Evolutionary conservation across 2,329 filamentous ascomycete species (phyloP).

Genomic region (Boeremia lycopersici): DNA sequence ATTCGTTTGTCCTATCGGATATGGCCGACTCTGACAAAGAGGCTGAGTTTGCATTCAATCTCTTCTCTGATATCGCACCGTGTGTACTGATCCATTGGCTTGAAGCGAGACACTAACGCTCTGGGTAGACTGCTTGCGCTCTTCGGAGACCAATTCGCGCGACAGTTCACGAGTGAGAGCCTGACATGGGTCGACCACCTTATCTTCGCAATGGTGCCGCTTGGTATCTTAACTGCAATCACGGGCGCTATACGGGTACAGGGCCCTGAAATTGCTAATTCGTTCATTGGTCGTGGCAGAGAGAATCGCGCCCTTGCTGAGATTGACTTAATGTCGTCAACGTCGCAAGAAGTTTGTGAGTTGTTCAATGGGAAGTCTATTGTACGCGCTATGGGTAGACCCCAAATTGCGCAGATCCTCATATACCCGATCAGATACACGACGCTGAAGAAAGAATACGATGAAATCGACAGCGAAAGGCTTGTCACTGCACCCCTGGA

Average conservation of each 20-base stretch:
- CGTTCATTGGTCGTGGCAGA: conserved; percentile 50
- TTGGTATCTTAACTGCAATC: conserved; percentile 52
- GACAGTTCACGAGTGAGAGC: conserved; percentile 41
- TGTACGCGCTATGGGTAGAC: background rate
- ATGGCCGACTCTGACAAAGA: background rate
- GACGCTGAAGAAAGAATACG: background rate
- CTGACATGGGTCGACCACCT: conserved; percentile 34
- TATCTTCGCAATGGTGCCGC: conserved; percentile 45
- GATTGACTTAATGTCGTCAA: conserved; percentile 51
- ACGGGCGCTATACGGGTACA: conserved; percentile 39
- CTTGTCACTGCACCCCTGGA: too few relatives aligned
- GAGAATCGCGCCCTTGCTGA: conserved; percentile 46
- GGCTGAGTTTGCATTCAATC: background rate
- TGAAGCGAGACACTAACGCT: background rate
- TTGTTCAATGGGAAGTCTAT: conserved; percentile 2
- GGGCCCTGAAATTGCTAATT: conserved; percentile 38
- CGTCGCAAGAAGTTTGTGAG: conserved; percentile 30
- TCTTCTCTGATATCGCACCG: conserved; percentile 1
- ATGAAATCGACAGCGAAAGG: background rate
- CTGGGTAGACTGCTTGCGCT: conserved; percentile 32
- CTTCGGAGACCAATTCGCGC: conserved; percentile 41
- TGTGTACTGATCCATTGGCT: background rate
- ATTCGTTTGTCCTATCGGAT: too few relatives aligned
- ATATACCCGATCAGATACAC: background rate
- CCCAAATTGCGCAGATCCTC: background rate